A percentile compares a stretch with the other conserved stretches of the same genome.
Conservation (phyloP, 1,139 yeast genomes). For the Zygoascus sp. region DNA sequence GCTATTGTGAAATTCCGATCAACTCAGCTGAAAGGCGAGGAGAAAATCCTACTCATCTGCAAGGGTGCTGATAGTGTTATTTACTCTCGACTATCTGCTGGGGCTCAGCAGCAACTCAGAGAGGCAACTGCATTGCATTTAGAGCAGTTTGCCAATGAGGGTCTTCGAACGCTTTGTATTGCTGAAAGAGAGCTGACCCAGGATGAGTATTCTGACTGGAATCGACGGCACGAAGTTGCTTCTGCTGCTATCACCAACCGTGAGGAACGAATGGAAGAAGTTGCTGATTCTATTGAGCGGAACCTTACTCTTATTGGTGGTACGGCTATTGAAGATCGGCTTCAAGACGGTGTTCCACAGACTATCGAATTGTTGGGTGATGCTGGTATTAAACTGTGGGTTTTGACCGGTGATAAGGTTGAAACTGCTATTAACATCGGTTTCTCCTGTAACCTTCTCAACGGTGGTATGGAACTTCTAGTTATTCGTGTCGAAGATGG, state of each 20-base stretch:
- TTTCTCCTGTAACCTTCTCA: constrained; percentile 85
- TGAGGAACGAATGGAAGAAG: constrained; percentile 70
- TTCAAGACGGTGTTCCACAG: constrained; percentile 95
- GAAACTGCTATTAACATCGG: constrained; percentile 98
- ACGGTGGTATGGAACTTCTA: constrained; percentile 79
- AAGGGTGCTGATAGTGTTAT: constrained; percentile 96
- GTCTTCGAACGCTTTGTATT: constrained; percentile 88
- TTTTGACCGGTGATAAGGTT: constrained; percentile 93
- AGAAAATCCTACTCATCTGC: constrained; percentile 56
- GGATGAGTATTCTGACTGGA: constrained; percentile 64
- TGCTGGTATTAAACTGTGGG: constrained; percentile 97
- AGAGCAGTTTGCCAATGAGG: constrained; percentile 94
- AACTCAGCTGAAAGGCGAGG: constrained; percentile 36
- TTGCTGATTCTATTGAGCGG: constrained; percentile 76
- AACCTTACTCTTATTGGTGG: constrained; percentile 79
- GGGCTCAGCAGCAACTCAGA: constrained; percentile 51
- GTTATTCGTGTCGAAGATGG: constrained; percentile 52
- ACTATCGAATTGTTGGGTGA: constrained; percentile 76
- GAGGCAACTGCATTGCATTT: constrained; percentile 76
- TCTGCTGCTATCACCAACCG: constrained; percentile 67
- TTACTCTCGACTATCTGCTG: constrained; percentile 59
- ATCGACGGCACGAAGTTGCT: constrained; percentile 63
- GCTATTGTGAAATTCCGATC: constrained; percentile 67
- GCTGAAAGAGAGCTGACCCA: constrained; percentile 74
- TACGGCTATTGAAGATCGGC: constrained; percentile 94